Conservation (phyloP, 2,329 filamentous ascomycete genomes). For the Hymenoscyphus infarciens region DNA sequence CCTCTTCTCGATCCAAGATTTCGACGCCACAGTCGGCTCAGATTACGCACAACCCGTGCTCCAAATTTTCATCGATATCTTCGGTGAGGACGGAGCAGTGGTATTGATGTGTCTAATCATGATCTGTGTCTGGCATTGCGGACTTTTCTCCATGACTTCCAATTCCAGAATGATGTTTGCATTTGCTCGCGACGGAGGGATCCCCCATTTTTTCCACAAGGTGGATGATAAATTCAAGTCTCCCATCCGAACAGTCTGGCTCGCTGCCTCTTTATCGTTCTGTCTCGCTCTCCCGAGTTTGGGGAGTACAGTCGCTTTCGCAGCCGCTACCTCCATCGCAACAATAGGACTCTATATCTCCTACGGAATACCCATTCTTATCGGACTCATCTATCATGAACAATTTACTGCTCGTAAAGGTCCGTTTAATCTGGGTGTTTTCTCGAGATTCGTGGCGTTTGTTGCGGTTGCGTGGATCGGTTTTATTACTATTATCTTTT, state of each 20-base stretch:
- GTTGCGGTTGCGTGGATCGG: conserved; percentile 49
- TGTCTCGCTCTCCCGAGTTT: conserved; percentile 53
- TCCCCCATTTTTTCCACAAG: conserved; percentile 51
- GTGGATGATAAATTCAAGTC: conserved; percentile 48
- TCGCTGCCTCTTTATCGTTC: conserved; percentile 51
- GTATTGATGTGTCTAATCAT: conserved; percentile 51
- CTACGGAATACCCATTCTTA: conserved; percentile 55
- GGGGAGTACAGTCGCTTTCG: conserved; percentile 52
- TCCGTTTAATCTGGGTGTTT: conserved; percentile 49
- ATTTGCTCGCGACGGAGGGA: conserved; percentile 53
- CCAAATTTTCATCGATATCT: conserved; percentile 56
- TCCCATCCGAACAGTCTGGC: conserved; percentile 52
- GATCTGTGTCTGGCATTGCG: conserved; percentile 59
- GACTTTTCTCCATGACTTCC: conserved; percentile 54
- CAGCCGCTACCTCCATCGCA: conserved; percentile 56
- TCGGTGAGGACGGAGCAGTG: conserved; percentile 52
- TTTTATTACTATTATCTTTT: conserved; percentile 56
- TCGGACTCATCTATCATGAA: conserved; percentile 48
- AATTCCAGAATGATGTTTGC: conserved; percentile 60
- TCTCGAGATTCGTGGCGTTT: conserved; percentile 46
- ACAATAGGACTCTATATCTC: conserved; percentile 56
- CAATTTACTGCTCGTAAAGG: conserved; percentile 50
- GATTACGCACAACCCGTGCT: conserved; percentile 51
- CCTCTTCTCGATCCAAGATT: conserved; percentile 57
- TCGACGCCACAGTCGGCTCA: conserved; percentile 45